Conservation (phyloP, 345 rosid genomes). For the Linum trigynum region DNA sequence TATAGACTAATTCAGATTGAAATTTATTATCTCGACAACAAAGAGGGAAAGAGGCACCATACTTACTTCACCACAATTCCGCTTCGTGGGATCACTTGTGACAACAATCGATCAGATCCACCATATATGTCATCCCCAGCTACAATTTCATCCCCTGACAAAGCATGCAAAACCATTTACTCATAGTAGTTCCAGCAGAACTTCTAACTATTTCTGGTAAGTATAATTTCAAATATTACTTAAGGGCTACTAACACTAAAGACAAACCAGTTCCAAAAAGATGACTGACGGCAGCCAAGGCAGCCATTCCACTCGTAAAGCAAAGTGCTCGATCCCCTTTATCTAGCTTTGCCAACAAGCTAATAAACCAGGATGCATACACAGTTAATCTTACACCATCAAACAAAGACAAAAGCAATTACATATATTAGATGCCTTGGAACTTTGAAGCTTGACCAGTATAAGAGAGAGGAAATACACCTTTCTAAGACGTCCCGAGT, state of each 20-base stretch:
- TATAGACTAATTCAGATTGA: constrained; percentile 16
- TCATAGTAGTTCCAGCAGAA: too few relatives aligned
- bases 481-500: constrained; percentile 82
- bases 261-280: constrained; percentile 54
- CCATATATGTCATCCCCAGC: constrained; percentile 96
- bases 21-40: background rate
- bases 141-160: constrained; percentile 64
- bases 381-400: constrained; percentile 3
- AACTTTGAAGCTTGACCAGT: background rate
- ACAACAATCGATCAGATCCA: constrained; percentile 81
- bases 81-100: constrained; percentile 68
- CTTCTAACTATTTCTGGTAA: background rate
- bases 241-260: background rate
- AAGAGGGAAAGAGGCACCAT: constrained; percentile 2
- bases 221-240: background rate
- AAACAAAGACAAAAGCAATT: background rate
- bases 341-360: constrained; percentile 89
- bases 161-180: background rate
- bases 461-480: constrained; percentile 15
- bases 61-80: constrained; percentile 80
- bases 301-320: constrained; percentile 99
- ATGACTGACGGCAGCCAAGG: constrained; percentile 69
- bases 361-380: constrained; percentile 15
- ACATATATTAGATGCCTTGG: background rate
- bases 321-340: constrained; percentile 93